Evolutionary conservation across 306 rosid species (phyloP).

Genomic region (Citrullus mucosospermus): DNA sequence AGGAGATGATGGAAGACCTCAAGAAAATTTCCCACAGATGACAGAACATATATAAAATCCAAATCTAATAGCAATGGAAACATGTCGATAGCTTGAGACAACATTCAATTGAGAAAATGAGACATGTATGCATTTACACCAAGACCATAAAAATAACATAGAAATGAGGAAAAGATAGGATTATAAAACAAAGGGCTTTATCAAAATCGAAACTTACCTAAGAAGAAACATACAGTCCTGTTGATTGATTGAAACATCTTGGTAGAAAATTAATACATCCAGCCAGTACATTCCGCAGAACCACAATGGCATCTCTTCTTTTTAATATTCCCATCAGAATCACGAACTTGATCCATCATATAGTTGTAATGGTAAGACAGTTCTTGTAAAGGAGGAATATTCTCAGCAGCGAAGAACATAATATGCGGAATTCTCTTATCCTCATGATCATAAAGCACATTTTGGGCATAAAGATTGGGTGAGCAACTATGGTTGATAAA

Average conservation of each 20-base stretch:
- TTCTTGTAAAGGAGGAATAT: slow-evolving; percentile 91
- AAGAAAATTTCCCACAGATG: background rate
- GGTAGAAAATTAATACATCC: slow-evolving; percentile 54
- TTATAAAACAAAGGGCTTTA: background rate
- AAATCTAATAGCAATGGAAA: background rate
- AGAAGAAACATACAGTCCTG: background rate
- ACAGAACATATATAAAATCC: background rate
- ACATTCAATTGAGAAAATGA: background rate
- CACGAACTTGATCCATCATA: slow-evolving; percentile 51
- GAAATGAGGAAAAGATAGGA: background rate
- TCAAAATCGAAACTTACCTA: background rate
- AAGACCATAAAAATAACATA: background rate
- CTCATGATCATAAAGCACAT: slow-evolving; percentile 71
- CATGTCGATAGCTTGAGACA: background rate
- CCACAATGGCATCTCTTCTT: slow-evolving; percentile 78
- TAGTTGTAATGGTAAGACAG: slow-evolving; percentile 75
- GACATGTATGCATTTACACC: background rate
- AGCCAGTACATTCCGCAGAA: slow-evolving; percentile 61
- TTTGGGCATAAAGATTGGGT: slow-evolving; percentile 92
- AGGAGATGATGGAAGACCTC: background rate
- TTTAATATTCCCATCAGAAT: slow-evolving; percentile 62
- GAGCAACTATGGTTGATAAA: slow-evolving; percentile 87
- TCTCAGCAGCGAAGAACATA: slow-evolving; percentile 87
- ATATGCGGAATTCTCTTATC: slow-evolving; percentile 86
- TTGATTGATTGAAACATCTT: background rate